A percentile compares a stretch with the other conserved stretches of the same genome.
These are phyloP conservation scores for Claviceps arundinis DNA, from an alignment of 2,329 filamentous ascomycete species.

Conservation along the genomic window DNA sequence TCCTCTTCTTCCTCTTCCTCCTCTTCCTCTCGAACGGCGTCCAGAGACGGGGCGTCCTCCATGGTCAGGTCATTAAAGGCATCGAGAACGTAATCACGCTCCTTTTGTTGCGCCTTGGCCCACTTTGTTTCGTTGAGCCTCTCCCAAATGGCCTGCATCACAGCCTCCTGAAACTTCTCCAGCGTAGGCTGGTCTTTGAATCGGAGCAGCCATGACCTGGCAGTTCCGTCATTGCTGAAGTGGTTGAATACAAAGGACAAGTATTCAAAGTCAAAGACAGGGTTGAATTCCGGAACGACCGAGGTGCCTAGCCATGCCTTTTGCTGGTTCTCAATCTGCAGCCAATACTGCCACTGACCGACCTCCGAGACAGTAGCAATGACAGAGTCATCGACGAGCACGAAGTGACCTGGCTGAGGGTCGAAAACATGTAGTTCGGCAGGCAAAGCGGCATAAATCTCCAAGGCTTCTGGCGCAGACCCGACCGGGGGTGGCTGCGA, in stretches of 20 bases:
- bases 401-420: conserved; percentile 73
- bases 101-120: conserved; percentile 81
- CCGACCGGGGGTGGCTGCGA: conserved; percentile 3
- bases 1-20: conserved; percentile 44
- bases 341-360: conserved; percentile 89
- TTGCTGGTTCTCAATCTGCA: conserved; percentile 66
- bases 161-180: conserved; percentile 80
- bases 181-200: conserved; percentile 75
- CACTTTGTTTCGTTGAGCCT: conserved; percentile 90
- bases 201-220: conserved; percentile 88
- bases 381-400: conserved; percentile 62
- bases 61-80: conserved; percentile 90
- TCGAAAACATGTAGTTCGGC: conserved; percentile 92
- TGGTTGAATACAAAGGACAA: conserved; percentile 99
- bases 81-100: conserved; percentile 87
- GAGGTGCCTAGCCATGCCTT: conserved; percentile 79
- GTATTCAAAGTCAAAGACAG: conserved; percentile 97
- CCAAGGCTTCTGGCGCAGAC: conserved; percentile 48
- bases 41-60: conserved; percentile 52
- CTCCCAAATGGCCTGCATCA: conserved; percentile 96
- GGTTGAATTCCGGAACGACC: conserved; percentile 83
- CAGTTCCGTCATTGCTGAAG: conserved; percentile 74
- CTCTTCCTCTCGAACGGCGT: conserved; percentile 34
- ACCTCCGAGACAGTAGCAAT: conserved; percentile 72
- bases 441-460: conserved; percentile 59